Percentiles rank a stretch among this genome's conserved stretches.
Conservation (phyloP, 345 rosid genomes). For the Heritiera littoralis region DNA sequence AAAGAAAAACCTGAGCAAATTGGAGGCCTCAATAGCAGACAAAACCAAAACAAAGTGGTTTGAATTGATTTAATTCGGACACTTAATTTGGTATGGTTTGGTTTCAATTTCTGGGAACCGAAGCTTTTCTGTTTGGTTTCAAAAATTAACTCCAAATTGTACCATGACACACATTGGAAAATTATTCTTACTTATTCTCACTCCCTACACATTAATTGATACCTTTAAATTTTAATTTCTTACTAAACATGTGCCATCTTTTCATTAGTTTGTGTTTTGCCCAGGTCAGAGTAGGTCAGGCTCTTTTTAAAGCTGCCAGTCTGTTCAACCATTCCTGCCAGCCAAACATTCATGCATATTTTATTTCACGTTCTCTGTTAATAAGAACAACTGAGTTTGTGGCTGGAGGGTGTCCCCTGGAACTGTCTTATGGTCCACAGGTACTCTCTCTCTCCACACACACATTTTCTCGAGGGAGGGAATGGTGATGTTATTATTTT, state of each 20-base stretch:
- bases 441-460: conserved; percentile 29
- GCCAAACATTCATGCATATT: conserved; percentile 86
- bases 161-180: background rate
- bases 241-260: background rate
- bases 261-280: conserved; percentile 21
- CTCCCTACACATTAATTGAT: background rate
- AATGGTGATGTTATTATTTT: conserved; percentile 14
- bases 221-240: background rate
- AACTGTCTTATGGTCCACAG: conserved; percentile 92
- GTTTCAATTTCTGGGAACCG: background rate
- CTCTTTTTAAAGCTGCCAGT: conserved; percentile 68
- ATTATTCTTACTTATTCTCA: conserved; percentile 9
- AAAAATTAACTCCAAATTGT: background rate
- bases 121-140: background rate
- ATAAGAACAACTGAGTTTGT: conserved; percentile 65
- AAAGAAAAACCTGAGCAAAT: background rate
- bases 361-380: conserved; percentile 70
- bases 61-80: background rate
- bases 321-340: conserved; percentile 88
- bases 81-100: background rate
- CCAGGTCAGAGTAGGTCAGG: conserved; percentile 81
- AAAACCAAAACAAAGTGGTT: background rate
- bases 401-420: conserved; percentile 59
- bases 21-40: background rate
- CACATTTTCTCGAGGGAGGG: background rate